Base-by-base conservation (phyloP, 177 flowering plant species). In the Telopea speciosissima region DNA sequence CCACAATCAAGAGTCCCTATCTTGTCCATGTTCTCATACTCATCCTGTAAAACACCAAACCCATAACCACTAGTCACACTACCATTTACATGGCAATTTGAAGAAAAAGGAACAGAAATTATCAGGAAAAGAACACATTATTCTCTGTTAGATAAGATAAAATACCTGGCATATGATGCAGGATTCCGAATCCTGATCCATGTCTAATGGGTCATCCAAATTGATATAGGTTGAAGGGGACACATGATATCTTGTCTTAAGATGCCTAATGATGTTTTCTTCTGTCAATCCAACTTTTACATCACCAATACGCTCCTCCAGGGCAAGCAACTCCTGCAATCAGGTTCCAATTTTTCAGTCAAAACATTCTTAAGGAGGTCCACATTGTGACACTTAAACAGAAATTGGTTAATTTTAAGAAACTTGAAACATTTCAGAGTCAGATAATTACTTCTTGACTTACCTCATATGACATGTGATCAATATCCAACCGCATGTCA, bases 381-480 rank as follows among this genome's bases (percentile, higher is more conserved):
- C 13, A 13, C 19, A 49, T 49, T 45, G 14, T 49, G 19, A 49
- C 4, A 49, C 1, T 49, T 49, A 17, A 12, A 28, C 31, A 28
- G 31, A 28, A 28, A 28, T 28, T 28, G 31, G 31, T 28, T 28
- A 28, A 28, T 28, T 28, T 28, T 28, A 28, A 28, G 31, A 28
- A 28, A 28, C 31, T 28, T 28, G 19, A 49, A 49, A 49, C 19
- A 16, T 8, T 49, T 13, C 5, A 49, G 54, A 10, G 19, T 12
- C 13, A 4, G 9, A 58, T 58, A 9, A n/a, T 58, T 58, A 36
- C 40, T 58, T 8, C 22, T 16, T 7, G n/a, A 58, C n/a, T 58
- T 80, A 88, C 98, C 90, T 93, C 98, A 73, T 93, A 91, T 42
- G 97, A 85, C 98, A 92, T 93, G 81, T 89, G 82, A 75, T 93